These are phyloP conservation scores for Rhizoclosmatium sp. DNA, from an alignment of 192 early-diverging fungal species.

Conservation along the genomic window DNA sequence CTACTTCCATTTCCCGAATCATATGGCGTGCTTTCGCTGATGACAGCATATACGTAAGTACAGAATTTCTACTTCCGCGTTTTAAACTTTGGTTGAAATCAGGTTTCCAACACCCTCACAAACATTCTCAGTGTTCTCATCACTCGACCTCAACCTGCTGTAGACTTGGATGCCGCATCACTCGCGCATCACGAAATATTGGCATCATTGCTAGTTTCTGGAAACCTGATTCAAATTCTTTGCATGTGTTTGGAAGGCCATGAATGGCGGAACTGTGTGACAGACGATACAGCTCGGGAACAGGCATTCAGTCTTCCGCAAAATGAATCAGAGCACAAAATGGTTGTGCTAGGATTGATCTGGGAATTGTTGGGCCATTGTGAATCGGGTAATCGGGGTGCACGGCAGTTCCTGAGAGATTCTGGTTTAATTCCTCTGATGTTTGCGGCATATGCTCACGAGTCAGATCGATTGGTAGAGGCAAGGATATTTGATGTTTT, in stretches of 20 bases:
- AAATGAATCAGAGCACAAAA: conserved; percentile 5
- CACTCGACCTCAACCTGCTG: not conserved
- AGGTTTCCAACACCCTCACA: conserved; percentile 10
- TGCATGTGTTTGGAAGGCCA: not conserved
- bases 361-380: conserved; percentile 2
- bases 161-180: not conserved
- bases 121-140: conserved; percentile 13
- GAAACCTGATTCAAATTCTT: conserved; percentile 25
- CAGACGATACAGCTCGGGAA: not conserved
- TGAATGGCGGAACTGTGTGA: conserved; percentile 11
- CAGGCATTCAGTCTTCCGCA: not conserved
- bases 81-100: not conserved
- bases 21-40: conserved; percentile 22
- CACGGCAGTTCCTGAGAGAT: conserved; percentile 21
- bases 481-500: conserved; percentile 19
- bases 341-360: conserved; percentile 11
- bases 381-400: not conserved
- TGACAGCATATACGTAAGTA: conserved; percentile 23
- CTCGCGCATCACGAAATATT: conserved; percentile 18
- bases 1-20: not conserved
- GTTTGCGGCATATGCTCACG: not conserved
- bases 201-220: not conserved
- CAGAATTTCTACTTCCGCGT: not conserved
- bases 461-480: conserved; percentile 7
- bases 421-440: conserved; percentile 2